Evolutionary conservation across 2,329 filamentous ascomycete genomes (phyloP).

Genomic region (Colletotrichum nymphaeae): DNA sequence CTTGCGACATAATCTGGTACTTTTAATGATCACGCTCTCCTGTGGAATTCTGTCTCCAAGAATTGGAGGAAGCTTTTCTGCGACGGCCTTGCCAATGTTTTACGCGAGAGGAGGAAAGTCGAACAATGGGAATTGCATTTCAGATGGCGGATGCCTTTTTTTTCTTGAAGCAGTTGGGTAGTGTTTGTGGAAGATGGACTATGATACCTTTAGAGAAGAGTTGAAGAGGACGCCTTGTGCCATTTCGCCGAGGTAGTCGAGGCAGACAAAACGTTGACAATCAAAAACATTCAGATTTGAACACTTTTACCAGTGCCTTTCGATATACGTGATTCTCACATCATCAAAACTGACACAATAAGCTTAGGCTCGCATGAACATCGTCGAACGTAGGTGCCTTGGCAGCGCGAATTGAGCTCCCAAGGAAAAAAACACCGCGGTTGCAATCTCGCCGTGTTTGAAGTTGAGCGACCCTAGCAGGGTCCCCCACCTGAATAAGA

Average conservation of each 20-base stretch:
- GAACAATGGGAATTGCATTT: slow-evolving; percentile 11
- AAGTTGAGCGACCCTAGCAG: slow-evolving; percentile 13
- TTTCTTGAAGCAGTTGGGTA: background rate
- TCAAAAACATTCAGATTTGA: slow-evolving; percentile 6
- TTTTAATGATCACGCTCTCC: slow-evolving; percentile 32
- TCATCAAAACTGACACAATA: background rate
- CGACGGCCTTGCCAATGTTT: slow-evolving; percentile 19
- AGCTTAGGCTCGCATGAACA: background rate
- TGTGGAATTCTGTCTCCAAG: background rate
- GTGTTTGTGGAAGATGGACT: background rate
- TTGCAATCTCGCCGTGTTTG: slow-evolving; percentile 22
- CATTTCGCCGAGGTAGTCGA: slow-evolving; percentile 1
- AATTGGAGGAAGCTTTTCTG: slow-evolving; percentile 2
- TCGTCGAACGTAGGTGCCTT: background rate
- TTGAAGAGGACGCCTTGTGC: background rate
- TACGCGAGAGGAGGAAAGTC: background rate
- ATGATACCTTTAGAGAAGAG: slow-evolving; percentile 15
- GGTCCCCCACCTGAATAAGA: background rate
- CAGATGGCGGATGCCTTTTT: background rate
- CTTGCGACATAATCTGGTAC: slow-evolving; percentile 19
- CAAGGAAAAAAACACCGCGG: background rate
- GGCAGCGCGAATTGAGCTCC: background rate
- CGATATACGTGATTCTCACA: background rate
- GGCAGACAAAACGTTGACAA: slow-evolving; percentile 2
- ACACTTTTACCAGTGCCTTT: background rate